Percentiles rank a stretch among this genome's conserved stretches.
These are phyloP conservation scores for Caloboletus inedulis DNA, from an alignment of 1,284 basidiomycete species.

Conservation along the genomic window DNA sequence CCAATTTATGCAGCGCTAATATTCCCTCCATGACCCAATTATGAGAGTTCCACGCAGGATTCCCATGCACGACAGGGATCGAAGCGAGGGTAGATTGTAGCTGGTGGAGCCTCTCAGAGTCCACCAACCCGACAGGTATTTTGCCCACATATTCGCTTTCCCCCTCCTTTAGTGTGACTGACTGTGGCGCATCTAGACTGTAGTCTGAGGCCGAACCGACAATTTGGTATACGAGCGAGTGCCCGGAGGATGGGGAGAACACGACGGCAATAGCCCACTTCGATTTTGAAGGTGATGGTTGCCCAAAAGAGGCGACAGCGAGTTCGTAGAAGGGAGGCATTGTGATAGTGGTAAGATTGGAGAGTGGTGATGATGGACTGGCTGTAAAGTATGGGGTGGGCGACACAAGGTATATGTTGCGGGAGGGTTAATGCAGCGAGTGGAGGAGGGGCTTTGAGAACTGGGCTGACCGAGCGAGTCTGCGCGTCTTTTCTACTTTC, in stretches of 20 bases:
- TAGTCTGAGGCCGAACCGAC: conserved; percentile 29
- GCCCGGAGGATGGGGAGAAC: conserved; percentile 28
- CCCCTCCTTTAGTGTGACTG: conserved; percentile 31
- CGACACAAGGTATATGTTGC: background rate
- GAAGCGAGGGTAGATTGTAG: conserved; percentile 29
- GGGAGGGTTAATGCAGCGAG: background rate
- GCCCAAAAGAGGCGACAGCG: conserved; percentile 28
- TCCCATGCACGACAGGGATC: conserved; percentile 26
- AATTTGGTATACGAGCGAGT: conserved; percentile 34
- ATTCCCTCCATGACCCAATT: conserved; percentile 34
- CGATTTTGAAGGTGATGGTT: conserved; percentile 18
- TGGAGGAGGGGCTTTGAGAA: background rate
- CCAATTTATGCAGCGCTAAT: conserved; percentile 25
- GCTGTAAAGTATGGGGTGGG: conserved; percentile 2
- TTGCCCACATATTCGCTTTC: conserved; percentile 29
- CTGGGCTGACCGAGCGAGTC: background rate
- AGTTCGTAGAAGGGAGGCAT: conserved; percentile 36
- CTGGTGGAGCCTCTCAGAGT: conserved; percentile 28
- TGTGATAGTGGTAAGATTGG: background rate
- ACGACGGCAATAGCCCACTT: conserved; percentile 31
- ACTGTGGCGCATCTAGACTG: conserved; percentile 31
- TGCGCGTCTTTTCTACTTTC: conserved; percentile 23
- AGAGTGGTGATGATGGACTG: background rate
- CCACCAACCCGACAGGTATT: conserved; percentile 25
- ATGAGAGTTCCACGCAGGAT: conserved; percentile 30